Conservation (phyloP, 192 early-diverging fungal species). For the Thamnidium elegans region DNA sequence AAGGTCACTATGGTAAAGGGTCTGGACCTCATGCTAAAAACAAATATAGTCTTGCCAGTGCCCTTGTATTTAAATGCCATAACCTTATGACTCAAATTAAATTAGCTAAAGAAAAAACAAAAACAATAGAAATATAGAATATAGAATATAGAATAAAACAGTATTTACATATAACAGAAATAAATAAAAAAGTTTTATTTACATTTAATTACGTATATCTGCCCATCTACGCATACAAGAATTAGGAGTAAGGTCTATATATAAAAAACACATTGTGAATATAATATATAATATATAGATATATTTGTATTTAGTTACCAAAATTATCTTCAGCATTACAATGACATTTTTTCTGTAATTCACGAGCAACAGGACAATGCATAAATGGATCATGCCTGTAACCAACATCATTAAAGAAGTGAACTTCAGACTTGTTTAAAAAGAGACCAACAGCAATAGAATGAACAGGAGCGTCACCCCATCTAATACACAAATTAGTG, state of each 20-base stretch:
- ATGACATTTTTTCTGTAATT: conserved; percentile 47
- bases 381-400: conserved; percentile 66
- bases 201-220: conserved; percentile 4
- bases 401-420: conserved; percentile 75
- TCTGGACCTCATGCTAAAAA: conserved; percentile 48
- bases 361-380: conserved; percentile 65
- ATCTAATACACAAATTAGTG: conserved; percentile 49
- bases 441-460: conserved; percentile 65
- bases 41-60: conserved; percentile 64
- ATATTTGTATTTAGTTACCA: conserved; percentile 33
- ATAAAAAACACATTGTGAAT: neutral
- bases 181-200: conserved; percentile 5
- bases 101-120: neutral
- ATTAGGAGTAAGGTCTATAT: conserved; percentile 8
- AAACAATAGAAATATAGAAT: too few species aligned
- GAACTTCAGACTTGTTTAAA: conserved; percentile 62
- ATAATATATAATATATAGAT: neutral
- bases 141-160: too few species aligned
- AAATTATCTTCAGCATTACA: conserved; percentile 51
- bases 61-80: conserved; percentile 57
- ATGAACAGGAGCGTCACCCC: conserved; percentile 78
- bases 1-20: conserved; percentile 22
- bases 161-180: too few species aligned
- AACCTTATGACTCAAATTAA: conserved; percentile 35
- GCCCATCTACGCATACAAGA: conserved; percentile 16